Evolutionary conservation across 768 basidiomycete species (phyloP), one percentile per base, ranked within the genome.

Genomic region (Hydnomerulius pinastri): DNA sequence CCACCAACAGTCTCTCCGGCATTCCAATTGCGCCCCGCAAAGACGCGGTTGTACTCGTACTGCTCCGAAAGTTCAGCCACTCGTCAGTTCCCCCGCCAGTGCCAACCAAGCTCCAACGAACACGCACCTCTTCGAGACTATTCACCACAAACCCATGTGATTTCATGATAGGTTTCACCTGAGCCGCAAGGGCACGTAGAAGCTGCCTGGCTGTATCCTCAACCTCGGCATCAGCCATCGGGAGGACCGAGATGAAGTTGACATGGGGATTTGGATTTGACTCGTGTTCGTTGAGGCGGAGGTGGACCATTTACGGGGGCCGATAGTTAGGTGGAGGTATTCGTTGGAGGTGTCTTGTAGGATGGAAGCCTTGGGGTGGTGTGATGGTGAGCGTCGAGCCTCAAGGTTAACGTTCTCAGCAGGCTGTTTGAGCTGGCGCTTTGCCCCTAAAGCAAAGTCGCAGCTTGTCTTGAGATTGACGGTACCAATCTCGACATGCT

Each of bases 1-100:
- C n/a, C 54, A 87, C 89, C 90, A 50, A 93, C 71, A 9, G 82
- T 85, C 68, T 93, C 90, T 3, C 91, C 91, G 49, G 74, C 75
- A 56, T 90, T 89, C 90, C 90, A 93, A 63, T 92, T 92, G 41
- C 90, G 76, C 2, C 90, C 91, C 4, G 83, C 80, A 66, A 92
- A 92, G 6, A 92, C 87, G 12, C 57, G 60, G 62, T 92, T 92
- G 60, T 81, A 78, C 61, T 90, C 85, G 57, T 92, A 92, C 89
- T 92, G 59, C 28, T 33, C 30, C 18, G 17, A 25, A 15, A 5
- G 37, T 41, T 37, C 47, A 46, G 32, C 38, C 25, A 24, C 46
- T 24, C 2, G 33, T 36, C n/a, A 28, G 32, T 17, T 9, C 3
- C 35, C 30, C 17, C 18, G n/a, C n/a, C n/a, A n/a, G n/a, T n/a